Base-by-base conservation (phyloP, 495 filamentous ascomycete genomes). In the Neurospora sublineolata region DNA sequence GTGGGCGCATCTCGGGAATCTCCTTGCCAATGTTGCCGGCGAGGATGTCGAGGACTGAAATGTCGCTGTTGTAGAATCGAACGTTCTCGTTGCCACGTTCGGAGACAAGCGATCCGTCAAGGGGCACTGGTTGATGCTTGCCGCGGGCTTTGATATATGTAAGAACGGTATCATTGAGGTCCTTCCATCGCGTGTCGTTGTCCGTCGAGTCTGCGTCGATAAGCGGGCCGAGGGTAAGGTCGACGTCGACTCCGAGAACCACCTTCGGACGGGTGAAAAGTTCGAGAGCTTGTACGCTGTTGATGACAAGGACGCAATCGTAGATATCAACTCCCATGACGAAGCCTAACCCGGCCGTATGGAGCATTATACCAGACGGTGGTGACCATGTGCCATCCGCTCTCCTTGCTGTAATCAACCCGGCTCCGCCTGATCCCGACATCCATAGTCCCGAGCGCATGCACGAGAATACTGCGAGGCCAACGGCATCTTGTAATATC, bases 371-470 rank as follows among this genome's bases (percentile, higher is more conserved):
- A 40, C 91, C 93, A 16, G 92, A 94, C 3, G 94, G 94, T 3
- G 93, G 91, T 68, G 91, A 94, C 94, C 94, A 97, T 76, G 89
- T 89, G 3, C 94, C 93, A 71, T 94, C 92, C 39, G 90, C 89
- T 76, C 90, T 90, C 38, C 93, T 87, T 23, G 87, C 94, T 68
- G 96, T 84, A 67, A 97, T 84, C 30, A 97, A 85, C 64, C 94
- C 94, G 75, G 92, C 93, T 12, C 91, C 91, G 37, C 93, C 93
- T 8, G 93, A 93, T 38, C 94, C 94, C 70, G 92, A 93, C 42
- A 94, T 83, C 93, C 93, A 97, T 20, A 97, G 85, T 40, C 94
- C 94, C 20, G 93, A 93, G 68, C 94, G 90, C 92, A 97, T 94
- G 27, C 92, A 94, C 1, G 94, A 96, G 83, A 97, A 97, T 73